Evolutionary conservation across 2,329 filamentous ascomycete species (phyloP), one percentile per base, ranked within the genome.

Genomic region (Xenosphaeropsis pyriputrescens): DNA sequence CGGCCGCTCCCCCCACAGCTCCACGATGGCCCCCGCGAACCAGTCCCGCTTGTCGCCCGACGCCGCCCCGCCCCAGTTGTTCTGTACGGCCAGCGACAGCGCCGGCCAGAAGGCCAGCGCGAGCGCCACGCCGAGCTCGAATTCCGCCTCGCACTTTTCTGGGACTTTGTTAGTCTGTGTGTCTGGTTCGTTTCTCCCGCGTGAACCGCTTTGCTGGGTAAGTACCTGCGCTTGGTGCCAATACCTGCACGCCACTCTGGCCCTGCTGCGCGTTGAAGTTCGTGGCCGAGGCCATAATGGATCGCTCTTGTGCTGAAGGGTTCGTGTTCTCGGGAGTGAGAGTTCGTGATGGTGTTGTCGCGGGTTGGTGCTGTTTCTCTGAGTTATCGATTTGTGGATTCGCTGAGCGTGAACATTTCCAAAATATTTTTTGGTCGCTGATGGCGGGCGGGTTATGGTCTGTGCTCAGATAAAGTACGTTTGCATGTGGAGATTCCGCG

Each of bases 21-120:
- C 85, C 41, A 79, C 80, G 38, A 96, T 69, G 32, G 82, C 83
- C 45, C 86, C 88, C 37, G 84, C 89, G 52, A 98, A 84, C 89
- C 88, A 96, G 68, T 94, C 89, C 52, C 89, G 82, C 65, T 96
- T 96, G 60, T 93, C 85, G 43, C 68, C 59, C 16, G 77, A 80
- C 41, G 85, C 77, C 31, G 84, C 75, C 2, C 89, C 91, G 50
- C 89, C 91, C 81, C 88, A 94, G 61, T 75, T 69, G 57, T 85
- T 85, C 56, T 83, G 73, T 33, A 95, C 84, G 34, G 91, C 85
- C 54, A 94, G 76, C 35, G 80, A 81, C 38, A 98, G 78, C 22
- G 85, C 80, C 6, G 82, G 78, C 91, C 91, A 98, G 53, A 83
- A 73, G 64, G 88, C 77, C 47, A 98, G 75, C 32, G 80, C 65